A percentile compares a stretch with the other conserved stretches of the same genome.
Conservation (phyloP, 495 filamentous ascomycete species). For the Hypoxylon subgilvum region DNA sequence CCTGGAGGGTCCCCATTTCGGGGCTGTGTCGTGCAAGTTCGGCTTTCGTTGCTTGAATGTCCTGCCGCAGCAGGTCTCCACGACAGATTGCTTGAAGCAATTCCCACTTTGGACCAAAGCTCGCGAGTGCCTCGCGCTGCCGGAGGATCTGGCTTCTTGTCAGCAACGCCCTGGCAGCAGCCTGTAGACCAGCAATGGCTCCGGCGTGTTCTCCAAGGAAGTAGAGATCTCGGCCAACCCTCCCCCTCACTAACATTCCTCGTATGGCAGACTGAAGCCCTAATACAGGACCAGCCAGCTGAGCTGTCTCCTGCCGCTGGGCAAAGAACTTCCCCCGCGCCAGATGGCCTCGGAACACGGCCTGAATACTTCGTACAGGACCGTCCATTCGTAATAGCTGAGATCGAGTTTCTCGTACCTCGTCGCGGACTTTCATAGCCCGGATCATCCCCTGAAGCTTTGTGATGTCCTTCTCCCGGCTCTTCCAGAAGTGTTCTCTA, state of each 20-base stretch:
- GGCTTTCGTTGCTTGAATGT: conserved; percentile 44
- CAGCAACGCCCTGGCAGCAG: conserved; percentile 50
- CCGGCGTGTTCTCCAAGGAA: conserved; percentile 46
- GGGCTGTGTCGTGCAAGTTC: conserved; percentile 48
- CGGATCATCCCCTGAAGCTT: conserved; percentile 84
- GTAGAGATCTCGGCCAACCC: conserved; percentile 45
- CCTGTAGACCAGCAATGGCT: conserved; percentile 57
- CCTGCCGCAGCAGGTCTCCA: conserved; percentile 53
- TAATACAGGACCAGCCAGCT: conserved; percentile 52
- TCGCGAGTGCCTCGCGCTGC: conserved; percentile 50
- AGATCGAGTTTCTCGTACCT: conserved; percentile 68
- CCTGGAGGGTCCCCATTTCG: conserved; percentile 46
- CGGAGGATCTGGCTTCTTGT: conserved; percentile 43
- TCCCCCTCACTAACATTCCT: conserved; percentile 55
- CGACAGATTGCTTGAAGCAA: conserved; percentile 58
- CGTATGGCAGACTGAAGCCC: conserved; percentile 60
- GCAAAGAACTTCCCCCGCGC: conserved; percentile 55
- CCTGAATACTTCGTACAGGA: conserved; percentile 71
- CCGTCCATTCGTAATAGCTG: conserved; percentile 63
- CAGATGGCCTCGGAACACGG: conserved; percentile 66
- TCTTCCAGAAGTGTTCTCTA: conserved; percentile 70
- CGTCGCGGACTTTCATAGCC: conserved; percentile 72
- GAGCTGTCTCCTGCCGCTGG: conserved; percentile 61
- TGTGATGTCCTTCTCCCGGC: conserved; percentile 73
- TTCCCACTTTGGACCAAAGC: conserved; percentile 49